Percentiles rank a stretch among this genome's conserved stretches.
phyloP scores from a whole-genome alignment of 2,329 filamentous ascomycete genomes.

The Tympanopsis confertula region DNA sequence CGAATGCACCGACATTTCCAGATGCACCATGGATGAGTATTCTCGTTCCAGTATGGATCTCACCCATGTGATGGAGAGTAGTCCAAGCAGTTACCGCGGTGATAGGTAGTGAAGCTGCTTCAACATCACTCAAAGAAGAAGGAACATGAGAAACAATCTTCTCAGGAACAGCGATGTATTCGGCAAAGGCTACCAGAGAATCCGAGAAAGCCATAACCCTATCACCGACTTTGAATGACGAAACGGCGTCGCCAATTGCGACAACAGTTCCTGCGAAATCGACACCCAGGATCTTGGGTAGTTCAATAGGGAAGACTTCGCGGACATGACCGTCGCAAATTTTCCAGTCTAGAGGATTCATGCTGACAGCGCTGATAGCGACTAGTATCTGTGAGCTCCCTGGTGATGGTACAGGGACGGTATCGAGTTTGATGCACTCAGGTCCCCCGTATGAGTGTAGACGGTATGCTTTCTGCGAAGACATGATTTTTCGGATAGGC shows the following conservation, averaged over 20 bases:
- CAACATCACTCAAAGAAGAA: background rate
- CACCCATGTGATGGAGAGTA: background rate
- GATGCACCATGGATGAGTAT: background rate
- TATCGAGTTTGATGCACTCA: background rate
- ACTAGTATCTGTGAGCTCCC: background rate
- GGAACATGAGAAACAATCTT: background rate
- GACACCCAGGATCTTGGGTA: background rate
- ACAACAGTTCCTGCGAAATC: background rate
- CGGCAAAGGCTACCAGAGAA: background rate
- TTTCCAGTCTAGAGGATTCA: background rate
- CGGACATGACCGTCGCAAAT: background rate
- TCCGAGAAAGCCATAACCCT: background rate
- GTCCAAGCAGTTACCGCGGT: background rate
- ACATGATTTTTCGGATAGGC: too few relatives aligned
- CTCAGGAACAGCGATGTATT: background rate
- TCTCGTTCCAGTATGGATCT: background rate
- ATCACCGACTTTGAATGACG: background rate
- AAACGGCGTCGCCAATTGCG: background rate
- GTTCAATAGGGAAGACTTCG: too few relatives aligned
- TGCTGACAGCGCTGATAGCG: background rate
- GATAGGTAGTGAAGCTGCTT: background rate
- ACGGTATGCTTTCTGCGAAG: background rate
- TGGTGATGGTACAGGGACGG: background rate
- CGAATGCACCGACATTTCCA: background rate
- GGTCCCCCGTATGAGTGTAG: background rate